Percentiles rank a stretch among this genome's conserved stretches.
Evolutionary conservation across 2,329 filamentous ascomycete genomes (phyloP).

Genomic region (Pyrenochaeta sp.): DNA sequence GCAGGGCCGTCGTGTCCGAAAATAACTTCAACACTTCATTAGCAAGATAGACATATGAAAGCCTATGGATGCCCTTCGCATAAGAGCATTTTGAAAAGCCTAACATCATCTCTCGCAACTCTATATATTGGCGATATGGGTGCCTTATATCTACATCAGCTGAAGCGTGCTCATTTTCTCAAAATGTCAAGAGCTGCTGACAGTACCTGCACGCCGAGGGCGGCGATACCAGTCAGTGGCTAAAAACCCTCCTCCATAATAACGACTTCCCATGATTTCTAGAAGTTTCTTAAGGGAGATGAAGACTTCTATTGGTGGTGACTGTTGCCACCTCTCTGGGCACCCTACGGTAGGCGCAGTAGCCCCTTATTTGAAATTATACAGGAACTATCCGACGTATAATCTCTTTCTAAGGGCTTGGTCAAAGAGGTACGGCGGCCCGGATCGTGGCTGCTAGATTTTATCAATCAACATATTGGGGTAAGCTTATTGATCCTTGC

Average conservation of each 20-base stretch:
- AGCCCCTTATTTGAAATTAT: not conserved
- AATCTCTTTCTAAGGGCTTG: not conserved
- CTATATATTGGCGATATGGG: not conserved
- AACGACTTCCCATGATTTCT: not conserved
- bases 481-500: not conserved
- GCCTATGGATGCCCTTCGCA: not conserved
- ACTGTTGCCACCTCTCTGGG: not conserved
- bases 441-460: not conserved
- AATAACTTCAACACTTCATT: not conserved
- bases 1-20: not conserved
- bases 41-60: not conserved
- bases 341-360: not conserved
- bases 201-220: not conserved
- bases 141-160: not conserved
- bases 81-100: not conserved
- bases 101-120: too few relatives aligned
- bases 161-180: not conserved
- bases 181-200: not conserved
- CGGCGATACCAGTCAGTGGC: not conserved
- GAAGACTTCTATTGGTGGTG: not conserved
- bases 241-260: not conserved
- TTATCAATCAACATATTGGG: slow-evolving; percentile 1
- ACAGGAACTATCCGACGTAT: not conserved
- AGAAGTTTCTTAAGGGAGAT: not conserved
- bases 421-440: not conserved